Conservation (phyloP, 2,329 filamentous ascomycete genomes). For the Aureobasidium sp. region DNA sequence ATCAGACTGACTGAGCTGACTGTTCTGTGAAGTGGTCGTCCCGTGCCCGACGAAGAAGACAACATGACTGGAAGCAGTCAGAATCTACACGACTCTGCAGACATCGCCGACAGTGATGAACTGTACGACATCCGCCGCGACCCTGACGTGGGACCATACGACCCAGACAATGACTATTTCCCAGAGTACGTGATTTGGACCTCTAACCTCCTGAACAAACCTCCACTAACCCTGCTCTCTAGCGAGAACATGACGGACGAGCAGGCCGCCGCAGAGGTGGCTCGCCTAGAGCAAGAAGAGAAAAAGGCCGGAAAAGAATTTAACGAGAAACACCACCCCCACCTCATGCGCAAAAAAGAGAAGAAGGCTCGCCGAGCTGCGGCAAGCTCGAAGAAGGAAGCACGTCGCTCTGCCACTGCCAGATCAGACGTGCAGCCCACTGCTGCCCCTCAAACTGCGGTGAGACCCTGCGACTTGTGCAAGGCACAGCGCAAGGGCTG, state of each 20-base stretch:
- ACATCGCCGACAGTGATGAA: no score
- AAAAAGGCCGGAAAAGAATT: no score
- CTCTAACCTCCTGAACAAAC: not conserved
- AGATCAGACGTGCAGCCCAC: not conserved
- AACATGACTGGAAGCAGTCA: not conserved
- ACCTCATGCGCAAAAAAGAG: not conserved
- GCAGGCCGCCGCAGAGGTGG: not conserved
- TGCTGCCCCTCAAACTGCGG: not conserved
- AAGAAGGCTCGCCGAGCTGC: not conserved
- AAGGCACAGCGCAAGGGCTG: not conserved
- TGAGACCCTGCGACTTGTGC: not conserved
- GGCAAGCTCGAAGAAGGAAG: not conserved
- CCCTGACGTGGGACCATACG: not conserved
- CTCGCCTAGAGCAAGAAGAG: not conserved
- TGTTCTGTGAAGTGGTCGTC: not conserved
- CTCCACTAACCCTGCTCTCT: not conserved
- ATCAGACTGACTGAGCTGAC: not conserved
- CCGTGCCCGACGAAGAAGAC: not conserved
- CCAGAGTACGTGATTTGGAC: not conserved
- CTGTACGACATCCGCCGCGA: not conserved
- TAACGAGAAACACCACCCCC: not conserved
- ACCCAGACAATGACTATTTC: not conserved
- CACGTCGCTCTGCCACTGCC: no score
- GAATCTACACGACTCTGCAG: accelerated
- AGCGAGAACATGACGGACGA: not conserved